Base-by-base conservation (phyloP, 768 basidiomycete genomes). In the Russula griseocarnosa region DNA sequence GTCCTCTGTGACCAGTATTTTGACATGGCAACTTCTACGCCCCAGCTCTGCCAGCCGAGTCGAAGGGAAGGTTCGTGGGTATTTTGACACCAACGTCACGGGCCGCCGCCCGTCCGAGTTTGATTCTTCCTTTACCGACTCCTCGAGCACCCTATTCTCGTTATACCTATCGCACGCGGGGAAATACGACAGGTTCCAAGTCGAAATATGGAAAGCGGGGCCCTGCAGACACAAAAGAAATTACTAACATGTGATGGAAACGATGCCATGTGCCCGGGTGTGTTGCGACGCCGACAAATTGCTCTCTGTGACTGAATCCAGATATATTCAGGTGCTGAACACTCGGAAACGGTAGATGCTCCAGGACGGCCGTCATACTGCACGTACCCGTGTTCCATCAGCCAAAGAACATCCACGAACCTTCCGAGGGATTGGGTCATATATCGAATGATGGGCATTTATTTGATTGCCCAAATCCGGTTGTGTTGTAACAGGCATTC, bases 401-500 rank as follows among this genome's bases (percentile, higher is more conserved):
- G 0, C 73, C 75, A 0, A 67, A 70, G 58, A 70, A 73, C 16
- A 67, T 72, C 4, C 71, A 71, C 28, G 67, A 73, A 9, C 67
- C 72, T 1, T 65, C 70, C 1, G 65, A 69, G 1, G 76, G 75
- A 0, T 22, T 73, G 3, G 79, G 83, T 5, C 81, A 86, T 66
- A 65, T 83, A 47, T 86, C 84, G 3, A 74, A 73, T 26, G 85
- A 86, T 55, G 85, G 86, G 0, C 85, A 86, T 69, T 66, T 76
- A 13, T 86, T 83, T 62, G 32, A 70, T 1, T 86, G 85, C 73
- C 75, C 75, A 59, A 83, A 86, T 65, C 86, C 85, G 1, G 76
- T 75, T 0, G 74, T 79, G 10, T 70, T 81, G 71, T 79, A 79
- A 22, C 83, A 81, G 66, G 77, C 85, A 0, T 85, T 80, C 73